Evolutionary conservation across 2,329 filamentous ascomycete genomes (phyloP), one percentile per base, ranked within the genome.

Genomic region (Verticillium albo-atrum): DNA sequence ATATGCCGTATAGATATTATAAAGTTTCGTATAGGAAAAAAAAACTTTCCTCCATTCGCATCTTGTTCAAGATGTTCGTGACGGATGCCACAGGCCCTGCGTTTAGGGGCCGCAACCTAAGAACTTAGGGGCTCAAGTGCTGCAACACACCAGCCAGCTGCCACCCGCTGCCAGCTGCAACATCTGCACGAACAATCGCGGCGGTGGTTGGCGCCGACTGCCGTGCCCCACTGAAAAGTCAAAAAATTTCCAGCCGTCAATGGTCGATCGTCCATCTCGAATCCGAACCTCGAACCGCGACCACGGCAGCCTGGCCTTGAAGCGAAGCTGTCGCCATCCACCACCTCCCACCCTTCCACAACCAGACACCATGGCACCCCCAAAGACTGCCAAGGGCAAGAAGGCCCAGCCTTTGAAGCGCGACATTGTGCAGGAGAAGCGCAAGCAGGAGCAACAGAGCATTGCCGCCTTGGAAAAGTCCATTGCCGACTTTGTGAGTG

Each of bases 381-480:
- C 55, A 42, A 70, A 67, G 58, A 68, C 68, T 52, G 67, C 66
- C 25, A 67, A 68, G 37, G 57, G 58, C 6, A 71, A 69, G 51
- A 62, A 65, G 35, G 42, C 65, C 6, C 74, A 73, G 63, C 70
- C 71, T 2, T 66, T 77, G 34, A 79, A 78, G 66, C 69, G 59
- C 17, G 62, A 64, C 6, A 57, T 58, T 10, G 52, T 62, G 26
- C 57, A 64, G 25, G 65, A 68, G 27, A 67, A 66, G 58, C 55
- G 77, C 50, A 78, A 79, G 64, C 69, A 76, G 10, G 73, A 75
- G 27, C 70, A 75, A 52, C 74, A 76, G 37, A 75, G 75, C 58
- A 68, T 78, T 3, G 69, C 73, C 27, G 69, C 71, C 55, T 70
- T 79, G 6, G 73, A 76, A 64, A 71, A 72, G 60, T 66, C 68